Evolutionary conservation across 208 protist genomes (phyloP).

Genomic region (Leishmania mexicana): DNA sequence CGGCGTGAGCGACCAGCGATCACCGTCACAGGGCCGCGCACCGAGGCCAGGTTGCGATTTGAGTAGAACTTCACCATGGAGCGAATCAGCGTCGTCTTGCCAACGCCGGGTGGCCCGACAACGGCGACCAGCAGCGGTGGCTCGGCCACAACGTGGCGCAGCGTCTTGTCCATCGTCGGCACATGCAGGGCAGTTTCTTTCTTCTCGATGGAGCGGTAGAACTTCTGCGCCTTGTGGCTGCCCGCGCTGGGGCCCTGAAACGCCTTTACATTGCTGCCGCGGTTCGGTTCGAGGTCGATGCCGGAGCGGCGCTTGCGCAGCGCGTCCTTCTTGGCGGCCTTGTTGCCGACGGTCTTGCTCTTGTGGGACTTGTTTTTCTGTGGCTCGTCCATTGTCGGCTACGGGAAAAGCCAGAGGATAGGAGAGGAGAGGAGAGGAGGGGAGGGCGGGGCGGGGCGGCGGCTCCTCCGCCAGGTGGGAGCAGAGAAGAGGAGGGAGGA

Average conservation of each 20-base stretch:
- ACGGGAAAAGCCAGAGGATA: neutral
- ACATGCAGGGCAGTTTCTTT: slow-evolving; percentile 83
- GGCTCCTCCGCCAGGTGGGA: neutral
- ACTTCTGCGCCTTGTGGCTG: slow-evolving; percentile 83
- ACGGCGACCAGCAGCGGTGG: slow-evolving; percentile 97
- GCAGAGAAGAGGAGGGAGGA: neutral
- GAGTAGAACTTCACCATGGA: slow-evolving; percentile 99
- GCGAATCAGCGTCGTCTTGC: slow-evolving; percentile 98
- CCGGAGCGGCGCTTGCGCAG: slow-evolving; percentile 88
- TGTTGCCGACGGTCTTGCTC: slow-evolving; percentile 84
- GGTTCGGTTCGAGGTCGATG: slow-evolving; percentile 91
- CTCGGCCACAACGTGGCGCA: slow-evolving; percentile 78
- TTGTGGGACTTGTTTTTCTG: slow-evolving; percentile 92
- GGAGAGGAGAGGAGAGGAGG: too few relatives aligned
- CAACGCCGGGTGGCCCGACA: slow-evolving; percentile 96
- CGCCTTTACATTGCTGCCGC: slow-evolving; percentile 91
- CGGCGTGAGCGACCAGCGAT: slow-evolving; percentile 93
- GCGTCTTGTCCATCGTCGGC: slow-evolving; percentile 87
- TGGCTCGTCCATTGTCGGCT: slow-evolving; percentile 54
- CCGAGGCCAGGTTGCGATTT: slow-evolving; percentile 89
- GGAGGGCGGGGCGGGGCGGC: neutral
- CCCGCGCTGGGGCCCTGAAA: slow-evolving; percentile 79
- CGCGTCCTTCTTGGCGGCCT: slow-evolving; percentile 85
- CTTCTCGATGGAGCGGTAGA: slow-evolving; percentile 87
- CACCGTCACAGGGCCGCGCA: slow-evolving; percentile 98